Evolutionary conservation across 805 yeast species (phyloP), one percentile per base, ranked within the genome.

Genomic region (Yamadazyma akitaensis): DNA sequence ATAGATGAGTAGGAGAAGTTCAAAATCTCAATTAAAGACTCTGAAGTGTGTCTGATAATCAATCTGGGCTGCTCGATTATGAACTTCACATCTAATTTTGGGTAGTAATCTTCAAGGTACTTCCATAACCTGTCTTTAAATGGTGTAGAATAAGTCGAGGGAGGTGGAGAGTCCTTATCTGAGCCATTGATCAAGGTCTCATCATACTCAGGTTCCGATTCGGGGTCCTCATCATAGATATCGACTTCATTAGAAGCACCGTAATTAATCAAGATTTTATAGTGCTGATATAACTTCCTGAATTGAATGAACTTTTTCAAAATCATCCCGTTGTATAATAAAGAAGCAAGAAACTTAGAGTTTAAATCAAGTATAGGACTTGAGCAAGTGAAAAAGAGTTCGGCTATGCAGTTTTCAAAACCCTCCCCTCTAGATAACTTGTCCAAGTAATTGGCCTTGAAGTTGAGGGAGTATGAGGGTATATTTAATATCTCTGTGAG

Each of bases 281-380:
- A 44, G 21, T 19, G 40, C 36, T 34, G 42, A 45, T 44, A 50
- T 26, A 64, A 37, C 24, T 56, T 54, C 25, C 50, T 53, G 38
- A 63, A 53, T 13, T 50, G 56, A 14, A 61, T 16, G 44, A 57
- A 59, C 50, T 70, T 71, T 35, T 52, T 53, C 6, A 67, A 16
- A 16, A 68, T 49, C 5, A 63, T 61, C n/a, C 60, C 36, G 44
- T 70, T 70, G 56, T 65, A 70, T 8, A 66, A 49, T 9, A 70
- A n/a, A 9, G 60, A 56, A 17, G 69, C 62, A 17, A 67, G 50
- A 31, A 69, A 68, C 8, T 49, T 49, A 5, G 69, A 64, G 47
- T 63, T 61, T 37, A 70, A 51, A 49, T 72, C 77, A 7, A 72
- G 35, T 8, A 70, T 56, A 3, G 76, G 76, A 39, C 69, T 65